These are phyloP conservation scores for Colletotrichum spinosum DNA, from an alignment of 2,329 filamentous ascomycete genomes.

Conservation along the genomic window DNA sequence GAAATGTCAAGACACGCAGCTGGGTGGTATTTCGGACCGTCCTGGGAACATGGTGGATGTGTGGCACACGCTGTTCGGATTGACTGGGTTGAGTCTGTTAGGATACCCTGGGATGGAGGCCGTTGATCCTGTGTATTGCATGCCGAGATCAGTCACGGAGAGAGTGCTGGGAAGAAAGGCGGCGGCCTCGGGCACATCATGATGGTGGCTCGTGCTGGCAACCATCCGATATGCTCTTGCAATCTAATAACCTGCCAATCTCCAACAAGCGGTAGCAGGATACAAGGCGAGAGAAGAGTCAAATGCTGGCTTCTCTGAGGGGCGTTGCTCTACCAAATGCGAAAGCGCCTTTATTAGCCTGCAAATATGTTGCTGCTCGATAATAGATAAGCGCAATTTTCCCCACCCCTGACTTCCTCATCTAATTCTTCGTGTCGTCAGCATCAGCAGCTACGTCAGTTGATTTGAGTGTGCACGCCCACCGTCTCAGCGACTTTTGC, in stretches of 20 bases:
- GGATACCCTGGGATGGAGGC: constrained; percentile 80
- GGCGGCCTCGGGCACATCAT: neutral
- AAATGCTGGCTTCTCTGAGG: constrained; percentile 44
- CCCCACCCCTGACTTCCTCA: too few species aligned
- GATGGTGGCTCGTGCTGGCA: constrained; percentile 13
- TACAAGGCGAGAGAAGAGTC: constrained; percentile 77
- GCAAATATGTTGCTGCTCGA: constrained; percentile 27
- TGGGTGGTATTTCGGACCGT: constrained; percentile 88
- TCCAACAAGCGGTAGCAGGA: constrained; percentile 65
- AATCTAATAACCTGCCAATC: constrained; percentile 76
- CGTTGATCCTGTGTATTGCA: constrained; percentile 90
- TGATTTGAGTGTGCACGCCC: too few species aligned
- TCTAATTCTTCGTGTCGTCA: too few species aligned
- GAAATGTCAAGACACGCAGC: constrained; percentile 85
- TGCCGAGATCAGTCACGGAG: constrained; percentile 76
- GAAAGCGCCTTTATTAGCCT: constrained; percentile 44
- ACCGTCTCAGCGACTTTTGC: too few species aligned
- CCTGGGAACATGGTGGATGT: constrained; percentile 97
- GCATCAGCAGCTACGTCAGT: too few species aligned
- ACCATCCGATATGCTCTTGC: constrained; percentile 61
- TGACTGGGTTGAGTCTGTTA: constrained; percentile 88
- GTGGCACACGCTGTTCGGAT: constrained; percentile 91
- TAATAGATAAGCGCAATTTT: too few species aligned
- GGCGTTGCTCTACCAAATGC: constrained; percentile 41
- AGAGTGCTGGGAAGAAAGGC: constrained; percentile 58